Conservation (phyloP, 1,139 yeast genomes). For the Pneumocystis canis region DNA sequence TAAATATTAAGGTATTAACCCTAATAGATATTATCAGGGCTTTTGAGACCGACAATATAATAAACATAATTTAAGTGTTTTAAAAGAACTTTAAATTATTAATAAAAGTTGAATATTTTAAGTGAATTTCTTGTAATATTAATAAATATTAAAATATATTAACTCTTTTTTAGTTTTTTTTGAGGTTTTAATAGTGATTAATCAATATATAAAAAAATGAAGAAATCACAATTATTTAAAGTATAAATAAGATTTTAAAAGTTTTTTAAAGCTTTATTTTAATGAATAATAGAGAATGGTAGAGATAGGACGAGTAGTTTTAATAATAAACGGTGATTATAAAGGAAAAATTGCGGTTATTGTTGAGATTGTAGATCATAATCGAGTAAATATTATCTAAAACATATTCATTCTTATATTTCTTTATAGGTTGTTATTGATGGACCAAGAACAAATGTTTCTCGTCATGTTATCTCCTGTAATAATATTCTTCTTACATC, state of each 20-base stretch:
- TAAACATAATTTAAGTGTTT: no score
- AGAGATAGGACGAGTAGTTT: slow-evolving; percentile 98
- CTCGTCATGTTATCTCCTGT: slow-evolving; percentile 83
- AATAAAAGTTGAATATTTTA: no score
- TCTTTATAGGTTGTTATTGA: slow-evolving; percentile 65
- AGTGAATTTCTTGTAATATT: no score
- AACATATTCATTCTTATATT: neutral
- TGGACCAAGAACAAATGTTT: slow-evolving; percentile 79
- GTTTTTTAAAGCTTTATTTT: neutral
- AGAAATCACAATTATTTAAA: slow-evolving; percentile 55
- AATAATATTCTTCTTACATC: slow-evolving; percentile 88
- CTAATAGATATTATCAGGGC: no score
- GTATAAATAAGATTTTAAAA: slow-evolving; percentile 2
- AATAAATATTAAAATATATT: neutral
- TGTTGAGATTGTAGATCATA: slow-evolving; percentile 98
- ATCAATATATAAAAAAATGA: neutral
- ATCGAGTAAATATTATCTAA: slow-evolving; percentile 48
- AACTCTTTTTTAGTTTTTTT: neutral
- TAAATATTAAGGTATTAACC: no score
- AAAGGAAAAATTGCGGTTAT: slow-evolving; percentile 80
- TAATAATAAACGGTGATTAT: slow-evolving; percentile 56
- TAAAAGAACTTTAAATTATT: no score
- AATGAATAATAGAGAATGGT: slow-evolving; percentile 55
- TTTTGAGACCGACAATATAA: no score
- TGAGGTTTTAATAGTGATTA: neutral